phyloP scores from a whole-genome alignment of 345 rosid genomes.

The Euphorbia tirucalli region DNA sequence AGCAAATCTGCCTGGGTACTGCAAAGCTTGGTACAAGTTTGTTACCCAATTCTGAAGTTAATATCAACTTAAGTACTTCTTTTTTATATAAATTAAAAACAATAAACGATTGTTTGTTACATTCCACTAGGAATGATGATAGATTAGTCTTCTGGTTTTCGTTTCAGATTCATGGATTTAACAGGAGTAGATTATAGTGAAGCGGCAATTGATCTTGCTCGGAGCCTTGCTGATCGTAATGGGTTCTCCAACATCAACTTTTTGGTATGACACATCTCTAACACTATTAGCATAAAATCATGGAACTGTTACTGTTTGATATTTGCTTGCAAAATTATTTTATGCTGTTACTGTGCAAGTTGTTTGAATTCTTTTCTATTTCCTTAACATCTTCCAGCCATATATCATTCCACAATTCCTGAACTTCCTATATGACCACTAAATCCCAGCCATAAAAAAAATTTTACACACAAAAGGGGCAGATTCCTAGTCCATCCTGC shows the following conservation, averaged over 20 bases:
- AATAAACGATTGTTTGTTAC: background rate
- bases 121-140: slow-evolving; percentile 1
- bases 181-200: slow-evolving; percentile 93
- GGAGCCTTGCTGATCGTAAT: slow-evolving; percentile 75
- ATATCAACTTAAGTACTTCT: background rate
- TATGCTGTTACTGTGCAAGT: background rate
- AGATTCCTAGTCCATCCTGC: background rate
- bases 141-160: slow-evolving; percentile 6
- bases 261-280: slow-evolving; percentile 48
- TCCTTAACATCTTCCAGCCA: background rate
- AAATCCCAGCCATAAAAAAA: background rate
- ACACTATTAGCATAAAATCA: slow-evolving; percentile 6
- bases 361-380: background rate
- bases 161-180: slow-evolving; percentile 79
- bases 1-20: background rate
- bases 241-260: slow-evolving; percentile 68
- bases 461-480: background rate
- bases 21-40: background rate
- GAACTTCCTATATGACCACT: background rate
- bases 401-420: background rate
- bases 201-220: slow-evolving; percentile 84
- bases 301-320: background rate
- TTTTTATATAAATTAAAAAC: background rate
- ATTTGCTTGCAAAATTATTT: background rate
- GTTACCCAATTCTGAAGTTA: background rate